These are phyloP conservation scores for Podospora australis DNA, from an alignment of 495 filamentous ascomycete species.

Conservation along the genomic window DNA sequence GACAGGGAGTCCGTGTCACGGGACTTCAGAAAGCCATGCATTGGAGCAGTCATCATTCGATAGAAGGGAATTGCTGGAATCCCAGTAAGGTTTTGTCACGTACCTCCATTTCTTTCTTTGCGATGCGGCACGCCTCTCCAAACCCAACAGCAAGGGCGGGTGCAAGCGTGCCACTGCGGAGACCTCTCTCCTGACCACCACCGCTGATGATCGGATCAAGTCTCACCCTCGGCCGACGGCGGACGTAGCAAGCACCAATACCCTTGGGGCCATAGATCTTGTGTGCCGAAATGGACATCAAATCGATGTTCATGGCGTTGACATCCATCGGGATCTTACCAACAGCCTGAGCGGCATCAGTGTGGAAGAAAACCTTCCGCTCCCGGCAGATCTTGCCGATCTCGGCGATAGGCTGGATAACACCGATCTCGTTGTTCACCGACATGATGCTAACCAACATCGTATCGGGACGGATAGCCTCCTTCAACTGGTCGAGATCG, in stretches of 20 bases:
- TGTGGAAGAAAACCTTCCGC: slow-evolving; percentile 97
- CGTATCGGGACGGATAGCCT: slow-evolving; percentile 85
- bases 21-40: slow-evolving; percentile 59
- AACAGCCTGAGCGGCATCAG: slow-evolving; percentile 92
- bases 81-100: slow-evolving; percentile 28
- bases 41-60: slow-evolving; percentile 63
- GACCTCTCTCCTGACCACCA: slow-evolving; percentile 89
- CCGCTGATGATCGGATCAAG: slow-evolving; percentile 94
- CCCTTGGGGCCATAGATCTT: slow-evolving; percentile 99
- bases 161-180: slow-evolving; percentile 89
- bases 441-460: slow-evolving; percentile 94
- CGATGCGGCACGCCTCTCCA: slow-evolving; percentile 90
- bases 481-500: slow-evolving; percentile 78
- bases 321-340: slow-evolving; percentile 97
- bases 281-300: slow-evolving; percentile 98
- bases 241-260: slow-evolving; percentile 91
- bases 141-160: slow-evolving; percentile 86
- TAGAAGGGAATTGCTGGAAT: not conserved
- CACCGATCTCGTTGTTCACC: slow-evolving; percentile 98
- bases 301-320: slow-evolving; percentile 91
- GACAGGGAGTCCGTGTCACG: slow-evolving; percentile 44
- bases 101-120: slow-evolving; percentile 83
- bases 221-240: slow-evolving; percentile 84
- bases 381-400: slow-evolving; percentile 87
- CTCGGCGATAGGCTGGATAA: slow-evolving; percentile 89